phyloP scores from a whole-genome alignment of 2,329 filamentous ascomycete genomes.

The Colletotrichum musicola region DNA sequence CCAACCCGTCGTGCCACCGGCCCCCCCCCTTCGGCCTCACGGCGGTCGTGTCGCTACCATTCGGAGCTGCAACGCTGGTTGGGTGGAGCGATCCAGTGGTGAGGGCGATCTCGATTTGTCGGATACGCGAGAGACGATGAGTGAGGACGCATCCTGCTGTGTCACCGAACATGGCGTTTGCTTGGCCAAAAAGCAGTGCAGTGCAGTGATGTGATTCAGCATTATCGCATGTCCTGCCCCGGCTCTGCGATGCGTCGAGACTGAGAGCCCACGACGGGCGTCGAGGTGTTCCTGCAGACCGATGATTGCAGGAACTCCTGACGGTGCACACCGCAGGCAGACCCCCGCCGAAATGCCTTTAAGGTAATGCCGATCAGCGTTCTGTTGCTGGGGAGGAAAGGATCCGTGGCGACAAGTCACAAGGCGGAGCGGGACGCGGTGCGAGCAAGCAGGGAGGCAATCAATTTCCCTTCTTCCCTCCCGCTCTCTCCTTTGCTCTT shows the following conservation, averaged over 20 bases:
- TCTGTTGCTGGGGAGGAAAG: slow-evolving; percentile 4
- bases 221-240: background rate
- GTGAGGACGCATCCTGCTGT: slow-evolving; percentile 4
- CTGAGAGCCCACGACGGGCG: slow-evolving; percentile 1
- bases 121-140: slow-evolving; percentile 1
- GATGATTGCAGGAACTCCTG: slow-evolving; percentile 29
- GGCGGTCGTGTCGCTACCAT: slow-evolving; percentile 1
- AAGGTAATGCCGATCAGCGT: slow-evolving; percentile 31
- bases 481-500: too few relatives aligned
- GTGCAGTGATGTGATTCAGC: background rate
- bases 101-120: slow-evolving; percentile 18
- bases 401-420: slow-evolving; percentile 17
- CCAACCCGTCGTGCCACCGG: slow-evolving; percentile 15
- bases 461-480: slow-evolving; percentile 12
- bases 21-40: background rate
- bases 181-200: slow-evolving; percentile 17
- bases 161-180: slow-evolving; percentile 6
- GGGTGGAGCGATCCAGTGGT: slow-evolving; percentile 9
- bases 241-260: background rate
- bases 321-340: slow-evolving; percentile 24
- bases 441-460: slow-evolving; percentile 1
- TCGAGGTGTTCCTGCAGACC: slow-evolving; percentile 23
- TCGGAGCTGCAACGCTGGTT: slow-evolving; percentile 9
- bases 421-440: background rate
- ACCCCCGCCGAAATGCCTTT: slow-evolving; percentile 23